A percentile compares a stretch with the other conserved stretches of the same genome.
Evolutionary conservation across 257 asterid genomes (phyloP).

Genomic region (Mitragyna speciosa): DNA sequence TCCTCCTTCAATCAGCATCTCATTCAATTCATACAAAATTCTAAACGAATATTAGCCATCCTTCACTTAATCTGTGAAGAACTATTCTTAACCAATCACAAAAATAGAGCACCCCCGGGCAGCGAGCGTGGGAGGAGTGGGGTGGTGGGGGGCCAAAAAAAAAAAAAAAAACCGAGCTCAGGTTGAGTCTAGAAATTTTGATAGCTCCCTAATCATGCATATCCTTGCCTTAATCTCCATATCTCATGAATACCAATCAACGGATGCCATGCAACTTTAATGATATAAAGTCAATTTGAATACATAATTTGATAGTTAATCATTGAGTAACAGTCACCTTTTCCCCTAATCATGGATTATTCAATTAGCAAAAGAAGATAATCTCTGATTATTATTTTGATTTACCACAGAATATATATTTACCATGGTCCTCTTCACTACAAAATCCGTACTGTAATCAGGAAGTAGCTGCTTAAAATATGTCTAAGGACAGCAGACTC

Average conservation of each 20-base stretch:
- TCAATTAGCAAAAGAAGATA: not conserved
- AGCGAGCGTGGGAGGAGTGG: no score
- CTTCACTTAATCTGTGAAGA: not conserved
- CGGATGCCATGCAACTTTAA: not conserved
- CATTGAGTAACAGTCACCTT: not conserved
- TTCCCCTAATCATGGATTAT: slow-evolving; percentile 2
- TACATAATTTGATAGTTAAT: not conserved
- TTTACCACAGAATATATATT: not conserved
- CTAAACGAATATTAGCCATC: not conserved
- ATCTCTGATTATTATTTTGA: not conserved
- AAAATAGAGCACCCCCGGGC: not conserved
- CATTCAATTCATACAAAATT: not conserved
- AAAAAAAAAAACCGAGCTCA: not conserved
- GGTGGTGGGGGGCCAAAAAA: no score
- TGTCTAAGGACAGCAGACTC: not conserved
- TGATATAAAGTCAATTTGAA: not conserved
- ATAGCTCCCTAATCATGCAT: not conserved
- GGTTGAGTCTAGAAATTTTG: not conserved
- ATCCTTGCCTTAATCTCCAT: not conserved
- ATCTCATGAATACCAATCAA: not conserved
- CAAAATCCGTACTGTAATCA: slow-evolving; percentile 3
- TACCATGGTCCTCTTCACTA: not conserved
- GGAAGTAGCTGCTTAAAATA: not conserved
- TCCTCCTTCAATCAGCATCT: not conserved
- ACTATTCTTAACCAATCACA: not conserved